These are phyloP conservation scores for Ceratobasidium sp. DNA, from an alignment of 1,284 basidiomycete genomes.

Conservation along the genomic window DNA sequence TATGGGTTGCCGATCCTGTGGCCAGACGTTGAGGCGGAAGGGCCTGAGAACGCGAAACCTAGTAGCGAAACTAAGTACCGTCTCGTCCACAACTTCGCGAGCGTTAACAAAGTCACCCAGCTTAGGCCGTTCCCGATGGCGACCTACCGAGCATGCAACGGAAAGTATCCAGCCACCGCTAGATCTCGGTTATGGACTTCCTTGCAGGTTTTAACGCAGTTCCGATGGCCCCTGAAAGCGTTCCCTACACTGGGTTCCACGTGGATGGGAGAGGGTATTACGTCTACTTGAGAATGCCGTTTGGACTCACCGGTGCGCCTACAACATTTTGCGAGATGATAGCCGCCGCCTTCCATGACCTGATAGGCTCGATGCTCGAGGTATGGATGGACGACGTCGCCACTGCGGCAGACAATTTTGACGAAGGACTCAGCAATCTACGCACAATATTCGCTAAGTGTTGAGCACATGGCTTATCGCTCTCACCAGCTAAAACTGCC, in stretches of 20 bases:
- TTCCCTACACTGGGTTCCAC: constrained; percentile 39
- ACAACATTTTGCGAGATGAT: constrained; percentile 39
- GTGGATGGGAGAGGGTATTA: constrained; percentile 41
- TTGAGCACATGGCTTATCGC: background rate
- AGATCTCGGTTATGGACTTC: constrained; percentile 31
- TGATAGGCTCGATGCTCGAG: constrained; percentile 34
- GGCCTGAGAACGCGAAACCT: constrained; percentile 39
- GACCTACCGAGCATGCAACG: constrained; percentile 29
- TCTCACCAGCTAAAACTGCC: constrained; percentile 35
- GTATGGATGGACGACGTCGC: constrained; percentile 42
- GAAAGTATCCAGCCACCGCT: constrained; percentile 33
- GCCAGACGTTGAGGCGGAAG: background rate
- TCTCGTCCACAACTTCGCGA: constrained; percentile 42
- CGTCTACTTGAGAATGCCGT: constrained; percentile 37
- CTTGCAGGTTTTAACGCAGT: constrained; percentile 37
- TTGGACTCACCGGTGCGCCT: constrained; percentile 40
- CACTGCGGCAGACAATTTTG: constrained; percentile 32
- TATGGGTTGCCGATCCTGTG: background rate
- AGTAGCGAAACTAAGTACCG: constrained; percentile 37
- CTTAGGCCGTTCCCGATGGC: constrained; percentile 36
- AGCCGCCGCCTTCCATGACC: constrained; percentile 23
- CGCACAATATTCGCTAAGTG: constrained; percentile 16
- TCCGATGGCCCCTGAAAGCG: constrained; percentile 16
- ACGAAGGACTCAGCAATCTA: background rate
- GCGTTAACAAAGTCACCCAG: constrained; percentile 43